These are phyloP conservation scores for Cicer chorassanicum DNA, from an alignment of 306 rosid species.

Conservation along the genomic window DNA sequence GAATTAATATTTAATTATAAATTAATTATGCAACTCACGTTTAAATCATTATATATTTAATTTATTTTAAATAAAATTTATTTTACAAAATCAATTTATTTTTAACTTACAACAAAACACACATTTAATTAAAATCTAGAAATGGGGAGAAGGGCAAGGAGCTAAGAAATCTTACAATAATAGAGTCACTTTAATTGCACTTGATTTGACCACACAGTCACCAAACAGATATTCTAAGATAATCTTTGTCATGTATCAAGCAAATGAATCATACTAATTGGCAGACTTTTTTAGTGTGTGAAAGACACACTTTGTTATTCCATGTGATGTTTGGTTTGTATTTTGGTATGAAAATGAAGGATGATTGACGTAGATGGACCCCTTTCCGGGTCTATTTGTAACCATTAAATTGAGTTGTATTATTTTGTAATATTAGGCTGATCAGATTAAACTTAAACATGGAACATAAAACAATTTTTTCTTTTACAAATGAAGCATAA, in stretches of 20 bases:
- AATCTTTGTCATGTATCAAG: slow-evolving; percentile 43
- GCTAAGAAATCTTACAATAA: slow-evolving; percentile 61
- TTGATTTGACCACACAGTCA: slow-evolving; percentile 67
- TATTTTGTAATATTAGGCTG: slow-evolving; percentile 7
- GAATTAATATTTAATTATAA: no score
- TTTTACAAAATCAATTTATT: no score
- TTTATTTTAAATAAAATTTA: no score
- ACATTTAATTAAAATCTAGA: slow-evolving; percentile 21
- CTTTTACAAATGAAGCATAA: background rate
- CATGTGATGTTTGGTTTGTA: slow-evolving; percentile 46
- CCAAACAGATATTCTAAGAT: slow-evolving; percentile 50
- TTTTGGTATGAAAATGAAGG: slow-evolving; percentile 38
- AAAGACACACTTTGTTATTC: slow-evolving; percentile 43
- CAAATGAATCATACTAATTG: slow-evolving; percentile 38
- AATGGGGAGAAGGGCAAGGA: slow-evolving; percentile 46
- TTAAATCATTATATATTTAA: no score
- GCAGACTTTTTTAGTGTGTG: slow-evolving; percentile 22
- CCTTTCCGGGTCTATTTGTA: background rate
- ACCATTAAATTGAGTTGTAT: slow-evolving; percentile 17
- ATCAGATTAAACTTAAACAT: slow-evolving; percentile 15
- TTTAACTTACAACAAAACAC: no score
- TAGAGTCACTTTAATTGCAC: slow-evolving; percentile 56
- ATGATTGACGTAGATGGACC: slow-evolving; percentile 34
- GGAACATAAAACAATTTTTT: slow-evolving; percentile 12
- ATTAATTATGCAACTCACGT: no score